These are phyloP conservation scores for Kuraishia capsulata DNA, from an alignment of 805 yeast genomes.

Conservation along the genomic window DNA sequence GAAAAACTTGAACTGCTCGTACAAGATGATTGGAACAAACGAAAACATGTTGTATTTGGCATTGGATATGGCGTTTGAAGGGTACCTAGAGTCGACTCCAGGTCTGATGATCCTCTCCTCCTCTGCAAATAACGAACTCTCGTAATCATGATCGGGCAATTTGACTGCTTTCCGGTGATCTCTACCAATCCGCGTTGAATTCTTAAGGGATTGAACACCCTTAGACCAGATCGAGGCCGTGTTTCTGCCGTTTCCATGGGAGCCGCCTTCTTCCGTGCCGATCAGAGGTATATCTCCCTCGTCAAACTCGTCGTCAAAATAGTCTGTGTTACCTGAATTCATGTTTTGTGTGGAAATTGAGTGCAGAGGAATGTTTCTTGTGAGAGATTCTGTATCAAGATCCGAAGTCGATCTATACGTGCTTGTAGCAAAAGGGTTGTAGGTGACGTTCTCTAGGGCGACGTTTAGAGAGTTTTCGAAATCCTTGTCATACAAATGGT, in stretches of 20 bases:
- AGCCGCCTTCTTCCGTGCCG: conserved; percentile 6
- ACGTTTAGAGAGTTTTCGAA: conserved; percentile 59
- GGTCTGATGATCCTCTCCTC: conserved; percentile 32
- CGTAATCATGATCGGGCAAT: conserved; percentile 15
- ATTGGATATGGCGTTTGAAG: conserved; percentile 81
- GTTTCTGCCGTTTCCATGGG: conserved; percentile 7
- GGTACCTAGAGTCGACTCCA: conserved; percentile 22
- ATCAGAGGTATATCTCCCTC: conserved; percentile 17
- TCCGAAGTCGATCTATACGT: conserved; percentile 22
- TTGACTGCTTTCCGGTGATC: conserved; percentile 12
- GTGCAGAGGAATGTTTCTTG: conserved; percentile 21
- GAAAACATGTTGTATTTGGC: conserved; percentile 89
- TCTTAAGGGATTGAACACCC: conserved; percentile 17
- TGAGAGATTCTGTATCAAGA: conserved; percentile 12
- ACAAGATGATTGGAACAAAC: conserved; percentile 80
- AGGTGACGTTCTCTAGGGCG: conserved; percentile 48
- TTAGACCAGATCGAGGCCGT: conserved; percentile 19
- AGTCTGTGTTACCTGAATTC: not conserved
- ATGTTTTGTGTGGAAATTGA: conserved; percentile 15
- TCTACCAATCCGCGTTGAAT: conserved; percentile 15
- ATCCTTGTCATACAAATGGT: conserved; percentile 46
- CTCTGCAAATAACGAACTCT: conserved; percentile 2
- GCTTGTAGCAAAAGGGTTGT: conserved; percentile 14
- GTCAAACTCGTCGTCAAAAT: conserved; percentile 5
- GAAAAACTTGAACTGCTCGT: conserved; percentile 95